These are phyloP conservation scores for Neoboletus subvelutipes DNA, from an alignment of 768 basidiomycete species.

Conservation along the genomic window DNA sequence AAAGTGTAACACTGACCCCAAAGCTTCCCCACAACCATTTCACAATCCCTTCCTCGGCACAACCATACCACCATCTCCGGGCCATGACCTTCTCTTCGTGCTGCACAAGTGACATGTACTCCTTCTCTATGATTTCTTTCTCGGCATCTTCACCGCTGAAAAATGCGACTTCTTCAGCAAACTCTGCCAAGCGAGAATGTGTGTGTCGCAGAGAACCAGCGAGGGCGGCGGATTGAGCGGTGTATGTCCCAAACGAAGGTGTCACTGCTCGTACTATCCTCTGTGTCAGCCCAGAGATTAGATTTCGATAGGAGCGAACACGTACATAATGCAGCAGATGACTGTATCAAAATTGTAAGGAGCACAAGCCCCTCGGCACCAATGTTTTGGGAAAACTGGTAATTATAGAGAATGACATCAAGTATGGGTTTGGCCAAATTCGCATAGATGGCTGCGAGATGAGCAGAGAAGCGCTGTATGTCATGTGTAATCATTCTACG, in stretches of 20 bases:
- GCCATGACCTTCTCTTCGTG: slow-evolving; percentile 82
- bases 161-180: slow-evolving; percentile 86
- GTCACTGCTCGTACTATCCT: slow-evolving; percentile 80
- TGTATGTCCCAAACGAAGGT: slow-evolving; percentile 89
- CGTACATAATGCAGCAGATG: slow-evolving; percentile 78
- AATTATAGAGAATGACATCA: slow-evolving; percentile 94
- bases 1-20: slow-evolving; percentile 56
- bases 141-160: slow-evolving; percentile 87
- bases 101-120: slow-evolving; percentile 79
- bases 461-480: slow-evolving; percentile 87
- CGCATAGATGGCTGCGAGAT: slow-evolving; percentile 90
- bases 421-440: slow-evolving; percentile 93
- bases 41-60: slow-evolving; percentile 92
- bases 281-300: not conserved
- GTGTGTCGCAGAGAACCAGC: slow-evolving; percentile 88
- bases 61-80: slow-evolving; percentile 86
- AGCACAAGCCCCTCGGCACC: slow-evolving; percentile 89
- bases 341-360: slow-evolving; percentile 81
- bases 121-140: slow-evolving; percentile 87
- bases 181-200: slow-evolving; percentile 88
- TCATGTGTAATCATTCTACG: slow-evolving; percentile 92
- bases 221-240: slow-evolving; percentile 84
- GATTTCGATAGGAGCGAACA: slow-evolving; percentile 13
- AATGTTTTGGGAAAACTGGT: slow-evolving; percentile 89
- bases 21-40: slow-evolving; percentile 98